phyloP scores from a whole-genome alignment of 352 stramenopile species.

The Pythium volutum region DNA sequence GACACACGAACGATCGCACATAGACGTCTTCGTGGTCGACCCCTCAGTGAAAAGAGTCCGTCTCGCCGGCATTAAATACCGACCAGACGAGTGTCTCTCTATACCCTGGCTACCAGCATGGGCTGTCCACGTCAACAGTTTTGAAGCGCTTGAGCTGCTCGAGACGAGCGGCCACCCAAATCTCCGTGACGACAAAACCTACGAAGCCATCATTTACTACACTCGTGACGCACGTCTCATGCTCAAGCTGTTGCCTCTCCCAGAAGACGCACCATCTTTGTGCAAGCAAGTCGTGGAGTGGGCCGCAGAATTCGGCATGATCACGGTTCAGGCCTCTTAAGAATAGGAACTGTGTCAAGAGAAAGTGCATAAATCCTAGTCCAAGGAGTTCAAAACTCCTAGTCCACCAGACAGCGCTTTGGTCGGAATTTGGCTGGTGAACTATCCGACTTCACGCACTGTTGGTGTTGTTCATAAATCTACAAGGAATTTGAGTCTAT shows the following conservation, averaged over 20 bases:
- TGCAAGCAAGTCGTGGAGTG: background rate
- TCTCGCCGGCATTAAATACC: background rate
- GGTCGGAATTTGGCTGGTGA: too few species aligned
- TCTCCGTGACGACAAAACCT: background rate
- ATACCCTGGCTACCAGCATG: background rate
- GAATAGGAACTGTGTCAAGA: too few species aligned
- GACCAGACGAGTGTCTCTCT: background rate
- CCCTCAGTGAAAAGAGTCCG: background rate
- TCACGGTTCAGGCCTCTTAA: too few species aligned
- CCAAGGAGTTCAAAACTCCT: too few species aligned
- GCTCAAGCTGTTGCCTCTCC: background rate
- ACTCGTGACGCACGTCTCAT: background rate
- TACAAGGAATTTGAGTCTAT: too few species aligned
- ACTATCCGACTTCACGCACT: too few species aligned
- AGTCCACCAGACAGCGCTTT: too few species aligned
- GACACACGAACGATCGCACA: background rate
- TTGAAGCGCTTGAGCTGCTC: background rate
- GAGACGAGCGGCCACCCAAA: background rate
- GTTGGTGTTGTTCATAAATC: too few species aligned
- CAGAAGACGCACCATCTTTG: background rate
- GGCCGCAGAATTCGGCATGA: background rate
- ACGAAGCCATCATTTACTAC: background rate
- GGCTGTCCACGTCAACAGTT: background rate
- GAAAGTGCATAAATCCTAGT: too few species aligned
- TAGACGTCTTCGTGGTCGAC: background rate